Percentiles rank a stretch among this genome's conserved stretches.
These are phyloP conservation scores for Dryas drummondii DNA, from an alignment of 306 rosid genomes.

Conservation along the genomic window DNA sequence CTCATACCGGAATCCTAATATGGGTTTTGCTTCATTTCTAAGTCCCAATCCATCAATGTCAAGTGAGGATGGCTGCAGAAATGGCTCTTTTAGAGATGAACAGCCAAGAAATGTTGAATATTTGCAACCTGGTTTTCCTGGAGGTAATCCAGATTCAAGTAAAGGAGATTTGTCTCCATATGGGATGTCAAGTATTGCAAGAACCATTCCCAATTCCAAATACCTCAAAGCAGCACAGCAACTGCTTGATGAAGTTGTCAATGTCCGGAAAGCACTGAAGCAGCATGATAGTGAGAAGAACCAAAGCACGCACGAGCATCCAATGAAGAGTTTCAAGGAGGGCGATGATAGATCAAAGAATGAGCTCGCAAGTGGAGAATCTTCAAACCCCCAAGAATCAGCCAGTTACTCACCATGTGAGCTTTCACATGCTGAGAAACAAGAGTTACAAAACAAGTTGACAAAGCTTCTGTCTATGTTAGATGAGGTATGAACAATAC, in stretches of 20 bases:
- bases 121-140: constrained; percentile 44
- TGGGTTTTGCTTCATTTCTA: constrained; percentile 48
- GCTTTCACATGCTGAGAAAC: constrained; percentile 73
- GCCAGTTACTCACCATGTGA: constrained; percentile 45
- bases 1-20: constrained; percentile 42
- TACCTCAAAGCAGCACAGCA: constrained; percentile 74
- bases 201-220: constrained; percentile 58
- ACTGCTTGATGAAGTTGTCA: constrained; percentile 77
- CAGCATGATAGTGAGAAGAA: constrained; percentile 38
- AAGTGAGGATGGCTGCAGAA: constrained; percentile 43
- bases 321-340: constrained; percentile 34
- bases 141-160: constrained; percentile 44
- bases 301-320: constrained; percentile 38
- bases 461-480: constrained; percentile 71
- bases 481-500: constrained; percentile 58
- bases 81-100: constrained; percentile 51
- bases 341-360: constrained; percentile 48
- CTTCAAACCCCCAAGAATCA: constrained; percentile 47
- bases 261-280: constrained; percentile 58
- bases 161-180: constrained; percentile 51
- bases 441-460: constrained; percentile 69
- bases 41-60: constrained; percentile 54
- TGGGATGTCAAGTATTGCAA: constrained; percentile 46
- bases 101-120: constrained; percentile 44
- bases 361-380: constrained; percentile 43